Percentiles rank a stretch among this genome's conserved stretches.
Conservation (phyloP, 2,329 filamentous ascomycete species). For the Botrytis fragariae region DNA sequence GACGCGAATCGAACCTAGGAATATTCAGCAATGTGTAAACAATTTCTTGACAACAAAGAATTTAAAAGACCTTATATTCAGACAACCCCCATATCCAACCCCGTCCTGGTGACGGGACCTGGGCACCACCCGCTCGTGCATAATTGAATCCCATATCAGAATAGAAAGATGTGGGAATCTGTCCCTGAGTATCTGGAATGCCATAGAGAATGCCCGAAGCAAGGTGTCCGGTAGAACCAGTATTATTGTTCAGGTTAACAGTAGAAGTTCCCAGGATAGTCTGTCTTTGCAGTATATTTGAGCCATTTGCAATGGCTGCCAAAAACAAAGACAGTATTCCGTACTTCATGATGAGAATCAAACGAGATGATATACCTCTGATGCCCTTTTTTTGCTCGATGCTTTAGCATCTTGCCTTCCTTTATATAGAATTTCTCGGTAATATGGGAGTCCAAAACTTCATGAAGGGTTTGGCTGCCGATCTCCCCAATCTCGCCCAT, state of each 20-base stretch:
- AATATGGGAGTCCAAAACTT: neutral
- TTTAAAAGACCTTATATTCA: slow-evolving; percentile 33
- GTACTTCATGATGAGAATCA: neutral
- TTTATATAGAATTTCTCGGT: neutral
- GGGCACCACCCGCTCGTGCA: slow-evolving; percentile 43
- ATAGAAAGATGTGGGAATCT: slow-evolving; percentile 43
- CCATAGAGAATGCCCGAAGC: slow-evolving; percentile 46
- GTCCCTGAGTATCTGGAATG: slow-evolving; percentile 40
- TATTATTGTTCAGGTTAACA: slow-evolving; percentile 36
- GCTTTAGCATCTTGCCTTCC: neutral
- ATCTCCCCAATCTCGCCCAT: neutral
- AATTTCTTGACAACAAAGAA: neutral
- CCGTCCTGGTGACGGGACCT: slow-evolving; percentile 36
- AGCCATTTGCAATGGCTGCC: neutral
- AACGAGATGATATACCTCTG: neutral
- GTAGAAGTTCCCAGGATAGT: slow-evolving; percentile 6
- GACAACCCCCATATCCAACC: slow-evolving; percentile 43
- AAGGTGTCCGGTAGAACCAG: slow-evolving; percentile 37
- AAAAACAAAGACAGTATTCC: neutral
- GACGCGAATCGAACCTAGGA: slow-evolving; percentile 43
- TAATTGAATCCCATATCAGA: slow-evolving; percentile 43
- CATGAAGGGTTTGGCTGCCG: neutral
- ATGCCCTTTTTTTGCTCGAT: neutral
- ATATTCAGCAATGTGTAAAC: neutral
- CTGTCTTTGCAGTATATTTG: neutral